phyloP scores from a whole-genome alignment of 2,329 filamentous ascomycete genomes.

The Dendryphion nanum region DNA sequence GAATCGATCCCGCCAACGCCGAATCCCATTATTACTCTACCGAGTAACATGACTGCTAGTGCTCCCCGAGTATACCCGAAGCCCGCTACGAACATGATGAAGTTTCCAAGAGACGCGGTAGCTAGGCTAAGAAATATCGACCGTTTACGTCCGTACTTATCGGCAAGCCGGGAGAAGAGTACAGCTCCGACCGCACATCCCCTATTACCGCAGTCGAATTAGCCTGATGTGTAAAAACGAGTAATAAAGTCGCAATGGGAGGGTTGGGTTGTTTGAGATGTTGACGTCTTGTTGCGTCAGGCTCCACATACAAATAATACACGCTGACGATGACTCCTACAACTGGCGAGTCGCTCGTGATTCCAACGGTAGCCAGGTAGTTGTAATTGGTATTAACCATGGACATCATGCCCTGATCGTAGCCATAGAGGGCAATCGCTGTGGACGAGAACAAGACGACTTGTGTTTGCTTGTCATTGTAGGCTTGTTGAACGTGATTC shows the following conservation, averaged over 20 bases:
- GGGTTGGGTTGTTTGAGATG: no score
- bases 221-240: no score
- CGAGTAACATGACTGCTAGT: conserved; percentile 51
- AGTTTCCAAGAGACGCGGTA: conserved; percentile 54
- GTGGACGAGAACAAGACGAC: conserved; percentile 55
- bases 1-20: conserved; percentile 61
- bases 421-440: conserved; percentile 56
- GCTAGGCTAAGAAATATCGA: conserved; percentile 57
- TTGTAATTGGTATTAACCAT: conserved; percentile 55
- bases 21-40: conserved; percentile 55
- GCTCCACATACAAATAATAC: conserved; percentile 52
- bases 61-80: conserved; percentile 44
- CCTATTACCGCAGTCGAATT: background rate
- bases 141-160: conserved; percentile 54
- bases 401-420: conserved; percentile 52
- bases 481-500: conserved; percentile 19
- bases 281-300: background rate
- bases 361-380: conserved; percentile 59
- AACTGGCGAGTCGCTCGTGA: conserved; percentile 49
- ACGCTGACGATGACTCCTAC: conserved; percentile 61
- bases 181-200: conserved; percentile 58
- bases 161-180: conserved; percentile 55
- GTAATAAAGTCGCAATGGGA: no score
- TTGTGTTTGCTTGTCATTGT: conserved; percentile 44
- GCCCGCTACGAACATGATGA: conserved; percentile 61